Percentiles rank a stretch among this genome's conserved stretches.
phyloP scores from a whole-genome alignment of 345 rosid genomes.

The Acer campestre region DNA sequence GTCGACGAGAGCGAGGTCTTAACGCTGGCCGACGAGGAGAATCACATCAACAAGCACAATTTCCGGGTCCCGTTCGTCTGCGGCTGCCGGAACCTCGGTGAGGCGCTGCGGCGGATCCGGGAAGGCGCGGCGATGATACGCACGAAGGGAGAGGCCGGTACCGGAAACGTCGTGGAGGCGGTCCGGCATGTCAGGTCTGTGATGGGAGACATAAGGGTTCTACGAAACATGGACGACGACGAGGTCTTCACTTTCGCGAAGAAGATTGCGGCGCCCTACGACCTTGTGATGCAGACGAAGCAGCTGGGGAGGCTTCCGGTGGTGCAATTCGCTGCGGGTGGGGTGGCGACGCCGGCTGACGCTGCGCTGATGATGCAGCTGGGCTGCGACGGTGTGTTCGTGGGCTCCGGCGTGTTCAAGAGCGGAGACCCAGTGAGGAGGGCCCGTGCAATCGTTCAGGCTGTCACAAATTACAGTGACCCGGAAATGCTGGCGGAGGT shows the following conservation, averaged over 20 bases:
- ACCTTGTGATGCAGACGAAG: slow-evolving; percentile 49
- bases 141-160: slow-evolving; percentile 48
- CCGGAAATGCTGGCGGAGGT: slow-evolving; percentile 40
- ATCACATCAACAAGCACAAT: slow-evolving; percentile 48
- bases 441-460: slow-evolving; percentile 43
- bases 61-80: slow-evolving; percentile 47
- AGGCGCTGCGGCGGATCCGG: slow-evolving; percentile 40
- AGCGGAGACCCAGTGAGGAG: slow-evolving; percentile 42
- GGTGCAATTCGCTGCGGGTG: slow-evolving; percentile 45
- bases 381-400: slow-evolving; percentile 42
- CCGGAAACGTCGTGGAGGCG: slow-evolving; percentile 43
- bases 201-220: slow-evolving; percentile 38
- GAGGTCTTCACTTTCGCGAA: slow-evolving; percentile 44
- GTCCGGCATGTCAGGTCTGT: slow-evolving; percentile 46
- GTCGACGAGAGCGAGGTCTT: slow-evolving; percentile 48
- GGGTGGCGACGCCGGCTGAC: slow-evolving; percentile 46
- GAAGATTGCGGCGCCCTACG: slow-evolving; percentile 39
- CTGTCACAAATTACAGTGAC: slow-evolving; percentile 42
- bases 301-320: slow-evolving; percentile 51
- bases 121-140: slow-evolving; percentile 50
- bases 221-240: slow-evolving; percentile 46
- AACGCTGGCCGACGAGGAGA: slow-evolving; percentile 35
- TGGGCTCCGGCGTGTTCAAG: slow-evolving; percentile 44
- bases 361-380: slow-evolving; percentile 49
- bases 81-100: slow-evolving; percentile 46